Evolutionary conservation across 2,329 filamentous ascomycete species (phyloP).

Genomic region (Calonectria henricotiae): DNA sequence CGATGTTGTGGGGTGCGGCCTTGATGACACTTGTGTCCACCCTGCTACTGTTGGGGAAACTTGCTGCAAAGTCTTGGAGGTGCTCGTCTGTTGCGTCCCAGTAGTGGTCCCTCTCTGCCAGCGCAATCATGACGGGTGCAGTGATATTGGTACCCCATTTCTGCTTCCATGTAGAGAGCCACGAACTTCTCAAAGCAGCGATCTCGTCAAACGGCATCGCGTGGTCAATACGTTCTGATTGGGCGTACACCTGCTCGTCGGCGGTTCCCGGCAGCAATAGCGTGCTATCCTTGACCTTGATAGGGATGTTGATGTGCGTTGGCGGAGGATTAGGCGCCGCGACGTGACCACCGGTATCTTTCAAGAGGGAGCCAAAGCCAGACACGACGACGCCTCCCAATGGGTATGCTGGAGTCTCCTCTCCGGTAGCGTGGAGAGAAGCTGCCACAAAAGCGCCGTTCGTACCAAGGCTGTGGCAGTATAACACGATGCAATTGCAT

Average conservation of each 20-base stretch:
- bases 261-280: conserved; percentile 43
- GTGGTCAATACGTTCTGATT: conserved; percentile 41
- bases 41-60: conserved; percentile 38
- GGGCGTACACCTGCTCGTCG: conserved; percentile 40
- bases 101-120: conserved; percentile 41
- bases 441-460: conserved; percentile 43
- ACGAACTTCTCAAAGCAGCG: conserved; percentile 31
- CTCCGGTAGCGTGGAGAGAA: conserved; percentile 35
- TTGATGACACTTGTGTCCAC: conserved; percentile 43
- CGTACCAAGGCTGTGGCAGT: conserved; percentile 44
- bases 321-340: conserved; percentile 35
- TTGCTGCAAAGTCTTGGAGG: conserved; percentile 33
- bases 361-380: conserved; percentile 43
- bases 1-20: conserved; percentile 45
- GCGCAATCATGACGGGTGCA: conserved; percentile 41
- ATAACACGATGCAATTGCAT: conserved; percentile 43
- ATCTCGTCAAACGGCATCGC: conserved; percentile 44
- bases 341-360: conserved; percentile 37
- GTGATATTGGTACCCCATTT: conserved; percentile 43
- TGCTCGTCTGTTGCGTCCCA: conserved; percentile 46
- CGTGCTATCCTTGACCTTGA: conserved; percentile 42
- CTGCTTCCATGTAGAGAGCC: conserved; percentile 43
- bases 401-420: conserved; percentile 32
- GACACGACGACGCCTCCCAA: conserved; percentile 42
- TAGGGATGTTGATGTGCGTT: conserved; percentile 39